phyloP scores from a whole-genome alignment of 768 basidiomycete genomes.

The Lactarius deliciosus region DNA sequence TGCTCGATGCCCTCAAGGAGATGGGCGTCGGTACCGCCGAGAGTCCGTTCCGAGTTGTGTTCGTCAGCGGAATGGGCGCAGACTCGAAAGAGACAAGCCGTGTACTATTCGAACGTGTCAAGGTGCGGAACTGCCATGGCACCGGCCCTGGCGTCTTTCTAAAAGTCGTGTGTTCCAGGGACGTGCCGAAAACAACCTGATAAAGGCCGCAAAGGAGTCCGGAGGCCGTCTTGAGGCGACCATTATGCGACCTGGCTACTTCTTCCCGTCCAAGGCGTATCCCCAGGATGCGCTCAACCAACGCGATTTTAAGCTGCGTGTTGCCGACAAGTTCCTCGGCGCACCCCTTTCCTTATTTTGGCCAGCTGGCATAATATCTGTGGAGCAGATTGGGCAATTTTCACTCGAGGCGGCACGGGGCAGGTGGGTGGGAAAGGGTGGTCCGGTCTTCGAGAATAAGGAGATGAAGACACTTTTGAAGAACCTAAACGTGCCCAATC shows the following conservation, averaged over 20 bases:
- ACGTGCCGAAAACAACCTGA: constrained; percentile 27
- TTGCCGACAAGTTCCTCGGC: constrained; percentile 16
- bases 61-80: constrained; percentile 34
- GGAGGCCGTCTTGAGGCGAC: constrained; percentile 17
- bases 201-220: constrained; percentile 14
- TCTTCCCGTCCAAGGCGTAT: constrained; percentile 26
- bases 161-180: constrained; percentile 11
- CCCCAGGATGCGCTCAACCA: constrained; percentile 24
- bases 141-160: not conserved
- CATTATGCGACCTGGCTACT: constrained; percentile 28
- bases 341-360: constrained; percentile 15
- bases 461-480: constrained; percentile 24
- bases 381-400: constrained; percentile 20
- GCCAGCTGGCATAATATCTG: constrained; percentile 13
- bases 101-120: constrained; percentile 31
- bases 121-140: constrained; percentile 26
- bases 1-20: constrained; percentile 20
- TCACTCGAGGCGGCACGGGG: constrained; percentile 26
- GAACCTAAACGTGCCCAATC: not conserved
- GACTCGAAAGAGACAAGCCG: constrained; percentile 32
- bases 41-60: constrained; percentile 34
- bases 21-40: constrained; percentile 25
- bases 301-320: constrained; percentile 14
- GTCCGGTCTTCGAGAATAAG: constrained; percentile 21
- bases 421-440: constrained; percentile 18